phyloP scores from a whole-genome alignment of 352 stramenopile genomes.

The Pythium dissimile region DNA sequence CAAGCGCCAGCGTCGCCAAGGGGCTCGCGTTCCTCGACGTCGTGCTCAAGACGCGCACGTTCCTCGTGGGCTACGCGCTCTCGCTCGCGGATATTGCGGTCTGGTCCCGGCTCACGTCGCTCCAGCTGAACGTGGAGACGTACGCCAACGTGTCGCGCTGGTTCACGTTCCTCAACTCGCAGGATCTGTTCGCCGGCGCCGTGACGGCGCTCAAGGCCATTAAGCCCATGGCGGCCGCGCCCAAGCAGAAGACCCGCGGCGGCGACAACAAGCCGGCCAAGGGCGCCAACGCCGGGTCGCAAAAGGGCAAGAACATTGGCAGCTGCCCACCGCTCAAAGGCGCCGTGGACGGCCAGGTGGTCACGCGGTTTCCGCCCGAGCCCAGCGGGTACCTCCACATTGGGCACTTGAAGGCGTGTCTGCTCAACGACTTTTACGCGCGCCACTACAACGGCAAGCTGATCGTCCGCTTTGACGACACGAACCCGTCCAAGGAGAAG shows the following conservation, averaged over 20 bases:
- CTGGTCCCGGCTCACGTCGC: slow-evolving; percentile 70
- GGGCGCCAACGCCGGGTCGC: slow-evolving; percentile 22
- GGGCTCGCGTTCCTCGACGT: slow-evolving; percentile 86
- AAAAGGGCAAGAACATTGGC: slow-evolving; percentile 82
- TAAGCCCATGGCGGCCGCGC: slow-evolving; percentile 20
- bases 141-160: slow-evolving; percentile 78
- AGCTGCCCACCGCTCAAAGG: slow-evolving; percentile 93
- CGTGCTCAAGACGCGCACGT: slow-evolving; percentile 88
- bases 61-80: slow-evolving; percentile 91
- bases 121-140: slow-evolving; percentile 40
- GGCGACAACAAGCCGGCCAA: slow-evolving; percentile 24
- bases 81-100: slow-evolving; percentile 96
- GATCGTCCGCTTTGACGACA: slow-evolving; percentile 99
- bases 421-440: slow-evolving; percentile 99
- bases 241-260: slow-evolving; percentile 14
- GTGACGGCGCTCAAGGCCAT: slow-evolving; percentile 50
- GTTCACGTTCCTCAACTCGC: slow-evolving; percentile 54
- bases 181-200: slow-evolving; percentile 58
- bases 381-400: slow-evolving; percentile 99
- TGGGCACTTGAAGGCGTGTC: slow-evolving; percentile 98
- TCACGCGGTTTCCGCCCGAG: slow-evolving; percentile 98
- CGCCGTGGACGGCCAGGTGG: slow-evolving; percentile 92
- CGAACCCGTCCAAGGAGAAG: slow-evolving; percentile 99
- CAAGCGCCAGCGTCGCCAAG: slow-evolving; percentile 24
- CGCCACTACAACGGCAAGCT: slow-evolving; percentile 97